Evolutionary conservation across 305 asterid species (phyloP), one percentile per base, ranked within the genome.

Genomic region (Solanum hybrid): DNA sequence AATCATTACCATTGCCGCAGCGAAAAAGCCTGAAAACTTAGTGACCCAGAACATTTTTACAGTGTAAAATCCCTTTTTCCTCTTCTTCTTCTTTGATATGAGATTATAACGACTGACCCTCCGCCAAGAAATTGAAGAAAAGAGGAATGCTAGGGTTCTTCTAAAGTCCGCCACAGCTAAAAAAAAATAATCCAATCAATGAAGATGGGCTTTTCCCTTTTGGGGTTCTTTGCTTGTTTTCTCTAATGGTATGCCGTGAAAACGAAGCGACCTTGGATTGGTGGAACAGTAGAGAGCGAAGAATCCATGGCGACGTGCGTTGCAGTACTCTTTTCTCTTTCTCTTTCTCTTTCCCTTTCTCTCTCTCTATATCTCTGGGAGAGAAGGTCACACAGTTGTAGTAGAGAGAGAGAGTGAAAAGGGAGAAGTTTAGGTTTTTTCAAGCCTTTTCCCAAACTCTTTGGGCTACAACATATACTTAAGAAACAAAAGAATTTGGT

Each of bases 41-140:
- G 94, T 93, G 13, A 96, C 76, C 98, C 99, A 97, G 87, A 92
- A 93, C 99, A 97, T 97, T 89, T 92, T 96, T 5, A 87, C 71
- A 79, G 92, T 89, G 36, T 20, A 91, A 83, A 80, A 89, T 24
- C 79, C 87, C 89, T 89, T 64, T 61, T 84, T 71, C 86, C 90
- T 91, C 89, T 67, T 92, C 90, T 81, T 90, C 87, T 87, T 91
- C 86, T 91, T 91, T 74, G 36, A 29, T 28, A 29, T 74, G 36
- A 74, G 10, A 90, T 34, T 86, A 89, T 82, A 84, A 87, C 26
- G 74, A 77, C 29, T 79, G 64, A 10, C 92, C 90, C 61, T 92
- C 80, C 31, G 37, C 3, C 92, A 89, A 37, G 93, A 82, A 37
- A 90, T 78, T 24, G 95, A 91, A 22, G 96, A 92, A 92, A 94